Evolutionary conservation across 495 filamentous ascomycete species (phyloP).

Genomic region (Corynascus novoguineensis): DNA sequence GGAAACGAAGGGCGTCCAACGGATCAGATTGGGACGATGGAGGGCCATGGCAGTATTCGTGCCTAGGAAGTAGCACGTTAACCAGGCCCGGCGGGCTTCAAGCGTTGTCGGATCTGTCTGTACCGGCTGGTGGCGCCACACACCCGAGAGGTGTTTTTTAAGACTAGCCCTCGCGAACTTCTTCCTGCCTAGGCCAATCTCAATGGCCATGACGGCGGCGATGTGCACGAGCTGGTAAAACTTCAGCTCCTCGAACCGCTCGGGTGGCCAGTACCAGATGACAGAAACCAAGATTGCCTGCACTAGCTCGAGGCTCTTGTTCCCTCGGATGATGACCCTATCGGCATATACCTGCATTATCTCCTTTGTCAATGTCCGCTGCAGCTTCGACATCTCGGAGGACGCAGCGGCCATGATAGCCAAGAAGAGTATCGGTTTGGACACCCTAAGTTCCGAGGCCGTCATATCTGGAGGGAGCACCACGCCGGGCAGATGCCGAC

Average conservation of each 20-base stretch:
- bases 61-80: constrained; percentile 74
- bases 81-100: constrained; percentile 72
- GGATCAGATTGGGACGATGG: constrained; percentile 72
- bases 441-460: constrained; percentile 59
- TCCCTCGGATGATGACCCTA: constrained; percentile 64
- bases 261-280: constrained; percentile 80
- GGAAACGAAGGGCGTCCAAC: constrained; percentile 79
- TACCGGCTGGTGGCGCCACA: constrained; percentile 46
- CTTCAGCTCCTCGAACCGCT: constrained; percentile 79
- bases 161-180: constrained; percentile 35
- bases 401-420: constrained; percentile 69
- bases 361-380: constrained; percentile 59
- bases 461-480: constrained; percentile 64
- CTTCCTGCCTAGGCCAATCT: constrained; percentile 70
- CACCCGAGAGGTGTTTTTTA: constrained; percentile 33
- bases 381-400: constrained; percentile 53
- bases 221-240: constrained; percentile 86
- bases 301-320: constrained; percentile 81
- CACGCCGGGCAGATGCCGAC: constrained; percentile 68
- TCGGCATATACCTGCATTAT: constrained; percentile 69
- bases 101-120: constrained; percentile 58
- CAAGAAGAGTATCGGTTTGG: constrained; percentile 75
- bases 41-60: constrained; percentile 70
- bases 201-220: constrained; percentile 78
- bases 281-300: constrained; percentile 69